These are phyloP conservation scores for Besnoitia besnoiti DNA, from an alignment of 169 alveolate genomes.

Conservation along the genomic window DNA sequence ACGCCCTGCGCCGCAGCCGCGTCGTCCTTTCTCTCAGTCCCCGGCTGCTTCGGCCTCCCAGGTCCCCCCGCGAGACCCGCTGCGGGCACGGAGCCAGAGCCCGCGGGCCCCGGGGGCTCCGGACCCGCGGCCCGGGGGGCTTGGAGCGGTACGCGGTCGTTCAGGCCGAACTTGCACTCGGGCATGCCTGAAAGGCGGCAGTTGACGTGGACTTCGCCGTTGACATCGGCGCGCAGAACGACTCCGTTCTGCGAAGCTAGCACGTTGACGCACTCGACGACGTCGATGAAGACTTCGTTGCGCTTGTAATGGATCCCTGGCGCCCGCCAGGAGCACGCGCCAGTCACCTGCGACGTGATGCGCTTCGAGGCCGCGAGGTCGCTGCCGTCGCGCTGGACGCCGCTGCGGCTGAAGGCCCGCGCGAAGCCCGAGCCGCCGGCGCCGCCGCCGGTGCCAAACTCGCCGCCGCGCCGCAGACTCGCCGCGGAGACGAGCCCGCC, in stretches of 20 bases:
- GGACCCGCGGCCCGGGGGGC: background rate
- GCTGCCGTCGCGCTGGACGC: conserved; percentile 14
- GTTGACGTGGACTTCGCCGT: conserved; percentile 88
- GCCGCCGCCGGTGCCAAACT: background rate
- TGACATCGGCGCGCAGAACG: conserved; percentile 82
- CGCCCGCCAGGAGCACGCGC: conserved; percentile 90
- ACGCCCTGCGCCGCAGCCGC: background rate
- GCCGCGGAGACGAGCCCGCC: conserved; percentile 19
- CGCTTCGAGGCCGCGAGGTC: conserved; percentile 82
- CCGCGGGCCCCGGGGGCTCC: background rate
- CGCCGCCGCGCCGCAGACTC: background rate
- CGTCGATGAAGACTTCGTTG: conserved; percentile 90
- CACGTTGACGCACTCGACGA: conserved; percentile 88
- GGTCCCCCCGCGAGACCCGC: background rate
- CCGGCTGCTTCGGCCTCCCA: background rate
- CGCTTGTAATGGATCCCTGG: conserved; percentile 82
- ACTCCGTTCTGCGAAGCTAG: conserved; percentile 67
- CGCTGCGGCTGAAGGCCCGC: background rate
- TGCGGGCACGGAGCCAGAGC: background rate
- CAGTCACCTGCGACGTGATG: conserved; percentile 91
- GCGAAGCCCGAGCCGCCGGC: background rate
- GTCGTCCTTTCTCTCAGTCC: background rate
- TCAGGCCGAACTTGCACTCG: conserved; percentile 88
- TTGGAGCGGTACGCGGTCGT: conserved; percentile 16
- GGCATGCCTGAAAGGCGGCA: conserved; percentile 88